Evolutionary conservation across 768 basidiomycete genomes (phyloP).

Genomic region (Trametes cubensis): DNA sequence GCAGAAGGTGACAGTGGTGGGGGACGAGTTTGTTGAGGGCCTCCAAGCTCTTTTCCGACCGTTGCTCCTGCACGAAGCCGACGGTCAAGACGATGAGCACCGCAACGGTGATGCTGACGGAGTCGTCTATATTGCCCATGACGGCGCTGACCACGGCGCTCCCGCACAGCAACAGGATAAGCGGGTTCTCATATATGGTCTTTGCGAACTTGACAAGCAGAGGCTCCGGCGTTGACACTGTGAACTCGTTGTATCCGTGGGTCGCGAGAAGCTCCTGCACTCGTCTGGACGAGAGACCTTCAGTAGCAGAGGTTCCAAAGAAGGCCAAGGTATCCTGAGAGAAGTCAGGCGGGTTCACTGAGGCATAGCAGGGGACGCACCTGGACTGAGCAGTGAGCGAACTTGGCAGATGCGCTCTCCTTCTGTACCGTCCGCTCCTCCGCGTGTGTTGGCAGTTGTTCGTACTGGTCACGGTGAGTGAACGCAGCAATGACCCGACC

Average conservation of each 20-base stretch:
- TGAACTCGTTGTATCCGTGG: constrained; percentile 94
- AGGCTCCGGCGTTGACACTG: constrained; percentile 80
- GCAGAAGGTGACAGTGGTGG: constrained; percentile 91
- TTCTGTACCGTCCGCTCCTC: constrained; percentile 25
- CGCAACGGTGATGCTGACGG: constrained; percentile 89
- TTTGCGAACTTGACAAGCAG: constrained; percentile 86
- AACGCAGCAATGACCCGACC: constrained; percentile 29
- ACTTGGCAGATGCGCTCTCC: constrained; percentile 66
- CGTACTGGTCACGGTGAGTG: constrained; percentile 26
- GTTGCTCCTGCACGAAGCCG: constrained; percentile 92
- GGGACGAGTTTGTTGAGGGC: constrained; percentile 96
- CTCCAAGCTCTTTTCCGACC: constrained; percentile 93
- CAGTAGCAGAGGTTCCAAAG: constrained; percentile 63
- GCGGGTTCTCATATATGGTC: constrained; percentile 92
- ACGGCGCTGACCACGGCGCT: constrained; percentile 87
- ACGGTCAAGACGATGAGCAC: constrained; percentile 94
- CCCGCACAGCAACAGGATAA: constrained; percentile 87
- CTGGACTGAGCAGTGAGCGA: constrained; percentile 67
- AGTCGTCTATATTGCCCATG: constrained; percentile 97
- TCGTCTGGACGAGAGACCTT: constrained; percentile 64
- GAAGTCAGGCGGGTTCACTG: not conserved
- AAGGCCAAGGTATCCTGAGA: constrained; percentile 72
- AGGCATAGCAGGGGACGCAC: constrained; percentile 42
- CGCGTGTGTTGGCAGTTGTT: constrained; percentile 34
- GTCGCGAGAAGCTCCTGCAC: constrained; percentile 64